These are phyloP conservation scores for Solanum hybrid DNA, from an alignment of 305 asterid genomes.

Conservation along the genomic window DNA sequence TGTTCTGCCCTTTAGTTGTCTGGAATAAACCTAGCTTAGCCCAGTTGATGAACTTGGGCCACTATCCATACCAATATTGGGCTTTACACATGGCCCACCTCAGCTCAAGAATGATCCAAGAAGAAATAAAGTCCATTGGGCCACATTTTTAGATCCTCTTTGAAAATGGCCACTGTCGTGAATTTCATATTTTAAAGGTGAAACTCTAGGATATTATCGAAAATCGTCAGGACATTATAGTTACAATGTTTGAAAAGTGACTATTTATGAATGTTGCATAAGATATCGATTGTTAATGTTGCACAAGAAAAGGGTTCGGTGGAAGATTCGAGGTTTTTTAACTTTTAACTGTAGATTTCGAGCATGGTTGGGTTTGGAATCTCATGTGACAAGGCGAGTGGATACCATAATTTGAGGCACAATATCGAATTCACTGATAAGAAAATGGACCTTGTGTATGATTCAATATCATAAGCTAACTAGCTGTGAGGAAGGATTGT, in stretches of 20 bases:
- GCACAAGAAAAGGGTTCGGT: background rate
- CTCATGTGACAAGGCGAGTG: background rate
- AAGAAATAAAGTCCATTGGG: background rate
- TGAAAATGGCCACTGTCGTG: background rate
- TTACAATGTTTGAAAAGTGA: background rate
- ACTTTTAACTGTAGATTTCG: background rate
- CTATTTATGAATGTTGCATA: background rate
- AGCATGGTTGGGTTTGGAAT: background rate
- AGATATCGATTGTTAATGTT: background rate
- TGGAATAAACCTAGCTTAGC: background rate
- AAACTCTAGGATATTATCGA: background rate
- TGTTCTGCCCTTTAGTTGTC: background rate
- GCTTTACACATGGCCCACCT: background rate
- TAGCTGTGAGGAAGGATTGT: background rate
- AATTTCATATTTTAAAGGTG: background rate
- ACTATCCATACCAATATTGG: background rate
- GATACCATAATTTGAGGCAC: background rate
- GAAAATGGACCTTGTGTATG: background rate
- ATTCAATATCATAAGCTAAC: background rate
- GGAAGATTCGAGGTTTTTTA: background rate
- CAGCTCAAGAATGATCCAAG: background rate
- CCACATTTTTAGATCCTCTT: background rate
- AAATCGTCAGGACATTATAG: background rate
- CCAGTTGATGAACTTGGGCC: background rate
- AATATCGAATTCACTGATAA: background rate